phyloP scores from a whole-genome alignment of 768 basidiomycete species.

The Leccinum variicolor region DNA sequence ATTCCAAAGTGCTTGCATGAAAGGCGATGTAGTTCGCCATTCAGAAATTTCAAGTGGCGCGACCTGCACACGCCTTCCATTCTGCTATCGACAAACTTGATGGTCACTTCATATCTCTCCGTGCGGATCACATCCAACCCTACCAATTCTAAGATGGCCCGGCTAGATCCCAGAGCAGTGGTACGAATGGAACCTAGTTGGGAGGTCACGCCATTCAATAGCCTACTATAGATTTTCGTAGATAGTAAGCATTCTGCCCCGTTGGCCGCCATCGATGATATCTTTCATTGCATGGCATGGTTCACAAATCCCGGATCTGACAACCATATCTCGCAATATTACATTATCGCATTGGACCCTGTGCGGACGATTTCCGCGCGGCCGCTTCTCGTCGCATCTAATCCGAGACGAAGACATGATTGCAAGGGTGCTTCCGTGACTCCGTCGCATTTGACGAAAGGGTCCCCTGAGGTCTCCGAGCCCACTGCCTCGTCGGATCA shows the following conservation, averaged over 20 bases:
- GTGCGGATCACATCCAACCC: conserved; percentile 20
- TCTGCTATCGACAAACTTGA: not conserved
- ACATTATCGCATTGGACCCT: conserved; percentile 20
- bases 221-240: conserved; percentile 1
- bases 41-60: not conserved
- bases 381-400: conserved; percentile 4
- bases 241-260: conserved; percentile 7
- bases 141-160: not conserved
- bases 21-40: conserved; percentile 11
- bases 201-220: conserved; percentile 10
- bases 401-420: not conserved
- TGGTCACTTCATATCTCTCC: conserved; percentile 7
- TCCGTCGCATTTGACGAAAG: not conserved
- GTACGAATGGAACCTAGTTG: conserved; percentile 1
- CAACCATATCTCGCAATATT: conserved; percentile 14
- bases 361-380: conserved; percentile 20
- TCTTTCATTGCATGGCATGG: not conserved
- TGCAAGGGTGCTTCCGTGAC: not conserved
- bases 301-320: conserved; percentile 5
- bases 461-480: not conserved
- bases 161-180: not conserved
- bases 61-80: conserved; percentile 22
- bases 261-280: not conserved
- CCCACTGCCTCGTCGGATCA: conserved; percentile 11
- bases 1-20: not conserved